Evolutionary conservation across 2,329 filamentous ascomycete genomes (phyloP).

Genomic region (Aspergillus aculeatus): DNA sequence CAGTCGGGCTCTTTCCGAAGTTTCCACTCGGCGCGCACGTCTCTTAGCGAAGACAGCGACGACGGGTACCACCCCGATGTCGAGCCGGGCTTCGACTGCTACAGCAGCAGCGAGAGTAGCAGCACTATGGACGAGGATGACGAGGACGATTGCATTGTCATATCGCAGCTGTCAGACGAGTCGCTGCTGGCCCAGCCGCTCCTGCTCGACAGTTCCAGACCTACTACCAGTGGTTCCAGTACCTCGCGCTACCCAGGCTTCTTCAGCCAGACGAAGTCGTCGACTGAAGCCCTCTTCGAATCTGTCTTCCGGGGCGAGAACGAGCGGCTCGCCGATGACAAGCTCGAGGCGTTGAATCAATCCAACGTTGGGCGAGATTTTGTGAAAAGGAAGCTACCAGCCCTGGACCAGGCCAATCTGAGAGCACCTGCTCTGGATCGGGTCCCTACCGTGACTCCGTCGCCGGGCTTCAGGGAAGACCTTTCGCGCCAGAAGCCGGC

Average conservation of each 20-base stretch:
- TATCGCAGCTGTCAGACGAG: not conserved
- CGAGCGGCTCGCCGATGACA: not conserved
- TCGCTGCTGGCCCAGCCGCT: not conserved
- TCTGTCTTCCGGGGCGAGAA: slow-evolving; percentile 2
- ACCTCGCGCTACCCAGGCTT: not conserved
- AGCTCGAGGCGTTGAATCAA: not conserved
- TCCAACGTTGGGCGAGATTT: not conserved
- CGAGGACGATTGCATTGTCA: not conserved
- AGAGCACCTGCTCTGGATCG: no score
- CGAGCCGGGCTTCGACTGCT: not conserved
- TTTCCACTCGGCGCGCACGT: not conserved
- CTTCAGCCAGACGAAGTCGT: not conserved
- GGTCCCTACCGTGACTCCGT: no score
- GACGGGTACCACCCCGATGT: not conserved
- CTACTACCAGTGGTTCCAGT: no score
- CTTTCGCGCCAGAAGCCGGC: no score
- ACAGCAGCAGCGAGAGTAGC: not conserved
- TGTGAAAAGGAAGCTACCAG: not conserved
- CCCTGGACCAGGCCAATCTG: not conserved
- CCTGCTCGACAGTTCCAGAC: not conserved
- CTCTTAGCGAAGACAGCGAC: not conserved
- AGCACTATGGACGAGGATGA: not conserved
- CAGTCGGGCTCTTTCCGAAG: not conserved
- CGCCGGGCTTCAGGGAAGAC: no score
- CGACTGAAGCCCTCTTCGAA: slow-evolving; percentile 13